Percentiles rank a stretch among this genome's conserved stretches.
These are phyloP conservation scores for Globisporangium camurandrum DNA, from an alignment of 352 stramenopile species.

Conservation along the genomic window DNA sequence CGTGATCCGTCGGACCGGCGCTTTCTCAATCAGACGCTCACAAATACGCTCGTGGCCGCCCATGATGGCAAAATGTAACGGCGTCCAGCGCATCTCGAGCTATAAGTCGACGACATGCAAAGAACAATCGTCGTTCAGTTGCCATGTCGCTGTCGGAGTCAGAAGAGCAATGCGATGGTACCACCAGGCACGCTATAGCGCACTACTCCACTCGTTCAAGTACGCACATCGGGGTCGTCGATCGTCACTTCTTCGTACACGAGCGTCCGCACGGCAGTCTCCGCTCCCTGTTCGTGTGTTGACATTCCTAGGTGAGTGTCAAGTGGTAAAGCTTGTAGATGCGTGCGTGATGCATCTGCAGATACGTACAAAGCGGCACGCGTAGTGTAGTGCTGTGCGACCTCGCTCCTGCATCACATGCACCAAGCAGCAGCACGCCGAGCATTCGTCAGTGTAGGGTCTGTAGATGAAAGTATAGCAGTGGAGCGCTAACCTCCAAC, in stretches of 20 bases:
- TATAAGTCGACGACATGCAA: too few species aligned
- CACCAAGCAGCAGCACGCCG: too few species aligned
- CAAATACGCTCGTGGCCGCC: slow-evolving; percentile 52
- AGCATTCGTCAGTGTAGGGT: too few species aligned
- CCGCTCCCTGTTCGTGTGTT: slow-evolving; percentile 29
- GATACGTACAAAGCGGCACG: slow-evolving; percentile 54
- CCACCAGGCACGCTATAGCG: too few species aligned
- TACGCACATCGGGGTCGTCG: slow-evolving; percentile 65
- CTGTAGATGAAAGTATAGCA: too few species aligned
- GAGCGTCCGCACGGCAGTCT: slow-evolving; percentile 42
- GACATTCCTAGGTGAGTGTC: too few species aligned
- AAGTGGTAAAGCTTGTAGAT: too few species aligned
- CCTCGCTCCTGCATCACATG: slow-evolving; percentile 79
- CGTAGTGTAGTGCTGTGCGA: slow-evolving; percentile 65
- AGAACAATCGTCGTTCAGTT: too few species aligned
- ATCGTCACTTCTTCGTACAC: slow-evolving; percentile 68
- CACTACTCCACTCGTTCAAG: too few species aligned
- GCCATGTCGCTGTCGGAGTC: background rate
- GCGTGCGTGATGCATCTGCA: too few species aligned
- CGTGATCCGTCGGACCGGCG: slow-evolving; percentile 64
- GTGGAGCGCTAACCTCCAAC: too few species aligned
- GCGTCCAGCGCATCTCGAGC: slow-evolving; percentile 78
- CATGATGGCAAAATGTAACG: slow-evolving; percentile 74
- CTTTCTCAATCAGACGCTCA: slow-evolving; percentile 49
- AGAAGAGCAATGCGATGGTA: too few species aligned